Evolutionary conservation across 192 early-diverging fungal genomes (phyloP), one percentile per base, ranked within the genome.

Genomic region (Umbelopsis sp.): DNA sequence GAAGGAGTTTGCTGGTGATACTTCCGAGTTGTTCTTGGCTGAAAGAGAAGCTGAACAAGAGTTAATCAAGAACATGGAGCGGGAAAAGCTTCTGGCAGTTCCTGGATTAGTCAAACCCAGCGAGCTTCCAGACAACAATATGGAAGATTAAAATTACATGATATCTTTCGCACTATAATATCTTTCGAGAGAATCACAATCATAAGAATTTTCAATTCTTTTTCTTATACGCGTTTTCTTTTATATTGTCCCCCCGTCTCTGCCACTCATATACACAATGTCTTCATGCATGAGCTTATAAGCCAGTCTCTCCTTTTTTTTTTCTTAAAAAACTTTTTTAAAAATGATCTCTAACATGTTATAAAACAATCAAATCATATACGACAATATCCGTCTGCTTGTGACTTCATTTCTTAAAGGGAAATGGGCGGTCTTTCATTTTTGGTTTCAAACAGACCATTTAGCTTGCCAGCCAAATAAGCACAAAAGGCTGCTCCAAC

Each of bases 31-130:
- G 53, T 98, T 87, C 76, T 81, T 95, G 74, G 94, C 95, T 67
- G 97, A 98, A 75, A 86, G 92, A 68, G 97, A 99, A 83, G 86
- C 85, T 30, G 94, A 94, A 70, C 80, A 89, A 16, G 91, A 92
- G 71, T 71, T 71, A 53, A 93, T 91, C 81, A 88, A 88, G 80
- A 88, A 93, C 82, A 75, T 74, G 74, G 95, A 97, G 35, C 83
- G 90, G 76, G 93, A 94, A 71, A 86, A 88, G 67, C 94, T 94
- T 15, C 76, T 93, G 67, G 82, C 85, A 74, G 91, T 99, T 81
- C 97, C 97, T 5, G 97, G 97, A 53, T 93, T 99, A 92, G 84
- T 99, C 65, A 99, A 99, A 81, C 97, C 97, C 11, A 82, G 85
- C n/a, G 93, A 95, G 44, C 78, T 91, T 80, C 87, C 87, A 22